Evolutionary conservation across 345 rosid genomes (phyloP), one percentile per base, ranked within the genome.

Genomic region (Orychophragmus violaceus): DNA sequence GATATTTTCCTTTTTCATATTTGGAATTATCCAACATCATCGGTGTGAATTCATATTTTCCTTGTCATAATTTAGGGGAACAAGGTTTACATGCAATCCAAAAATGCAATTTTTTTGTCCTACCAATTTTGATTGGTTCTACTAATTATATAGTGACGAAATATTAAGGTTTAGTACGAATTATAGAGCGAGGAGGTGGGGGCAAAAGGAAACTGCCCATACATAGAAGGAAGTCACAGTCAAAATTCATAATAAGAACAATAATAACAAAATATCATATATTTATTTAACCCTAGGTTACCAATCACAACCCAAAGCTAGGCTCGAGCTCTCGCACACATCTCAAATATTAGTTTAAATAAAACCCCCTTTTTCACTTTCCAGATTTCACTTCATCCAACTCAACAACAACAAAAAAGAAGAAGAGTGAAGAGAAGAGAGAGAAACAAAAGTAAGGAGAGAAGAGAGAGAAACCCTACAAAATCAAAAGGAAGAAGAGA

Each of bases 141-240:
- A 32, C 23, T 36, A 48, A 7, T 12, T 18, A 41, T 21, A 14
- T 33, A 35, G 52, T 50, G 67, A 28, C 39, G 2, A 42, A 28
- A 21, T 30, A 39, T 62, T 44, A 54, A 44, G 69, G 23, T 63
- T 70, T 16, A 56, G 44, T 11, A 5, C 13, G 46, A 66, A 71
- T n/a, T n/a, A n/a, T n/a, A 53, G 30, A 56, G 68, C 64, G 72
- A 19, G 25, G 68, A 50, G 63, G 78, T 71, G 83, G 90, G 94
- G 84, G 77, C 87, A 83, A 81, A 74, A 75, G 22, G 22, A 82
- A 86, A 81, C 89, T 79, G 81, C 82, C 91, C 81, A 64, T 72
- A 65, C 66, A 59, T 19, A 28, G n/a, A 54, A 56, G 69, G 73
- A 69, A 70, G 48, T 39, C 74, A 76, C 74, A 42, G 30, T 77